Percentiles rank a stretch among this genome's conserved stretches.
phyloP scores from a whole-genome alignment of 2,329 filamentous ascomycete genomes.

The Fusarium cyanostomum region DNA sequence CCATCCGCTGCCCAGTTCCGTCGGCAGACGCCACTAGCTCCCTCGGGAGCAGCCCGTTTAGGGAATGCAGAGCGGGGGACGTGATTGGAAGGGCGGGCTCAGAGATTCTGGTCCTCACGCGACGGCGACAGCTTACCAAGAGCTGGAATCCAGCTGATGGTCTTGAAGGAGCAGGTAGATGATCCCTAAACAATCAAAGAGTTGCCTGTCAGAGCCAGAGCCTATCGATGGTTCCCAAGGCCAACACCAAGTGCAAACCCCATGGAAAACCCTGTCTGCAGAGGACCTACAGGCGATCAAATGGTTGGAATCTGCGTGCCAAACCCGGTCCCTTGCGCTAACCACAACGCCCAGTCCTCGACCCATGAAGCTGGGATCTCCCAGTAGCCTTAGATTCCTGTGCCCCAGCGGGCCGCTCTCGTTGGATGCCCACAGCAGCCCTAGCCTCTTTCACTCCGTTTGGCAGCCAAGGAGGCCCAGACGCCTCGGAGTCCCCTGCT shows the following conservation, averaged over 20 bases:
- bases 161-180: neutral
- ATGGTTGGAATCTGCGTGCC: slow-evolving; percentile 29
- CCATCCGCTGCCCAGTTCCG: slow-evolving; percentile 6
- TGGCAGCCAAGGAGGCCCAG: neutral
- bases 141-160: neutral
- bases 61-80: slow-evolving; percentile 31
- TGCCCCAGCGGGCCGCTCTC: neutral
- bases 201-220: neutral
- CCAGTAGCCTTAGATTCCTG: too few species aligned
- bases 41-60: slow-evolving; percentile 41
- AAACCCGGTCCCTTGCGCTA: slow-evolving; percentile 11
- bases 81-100: slow-evolving; percentile 20
- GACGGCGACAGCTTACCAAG: slow-evolving; percentile 14
- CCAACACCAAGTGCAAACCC: neutral
- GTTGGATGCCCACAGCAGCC: neutral
- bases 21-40: slow-evolving; percentile 37
- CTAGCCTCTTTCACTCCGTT: neutral
- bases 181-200: neutral
- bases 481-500: neutral
- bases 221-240: slow-evolving; percentile 12
- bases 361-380: slow-evolving; percentile 28
- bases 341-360: slow-evolving; percentile 3
- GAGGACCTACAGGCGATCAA: slow-evolving; percentile 9
- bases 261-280: neutral
- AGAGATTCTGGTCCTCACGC: slow-evolving; percentile 10